These are phyloP conservation scores for Grammothele lineata DNA, from an alignment of 768 basidiomycete species.

Conservation along the genomic window DNA sequence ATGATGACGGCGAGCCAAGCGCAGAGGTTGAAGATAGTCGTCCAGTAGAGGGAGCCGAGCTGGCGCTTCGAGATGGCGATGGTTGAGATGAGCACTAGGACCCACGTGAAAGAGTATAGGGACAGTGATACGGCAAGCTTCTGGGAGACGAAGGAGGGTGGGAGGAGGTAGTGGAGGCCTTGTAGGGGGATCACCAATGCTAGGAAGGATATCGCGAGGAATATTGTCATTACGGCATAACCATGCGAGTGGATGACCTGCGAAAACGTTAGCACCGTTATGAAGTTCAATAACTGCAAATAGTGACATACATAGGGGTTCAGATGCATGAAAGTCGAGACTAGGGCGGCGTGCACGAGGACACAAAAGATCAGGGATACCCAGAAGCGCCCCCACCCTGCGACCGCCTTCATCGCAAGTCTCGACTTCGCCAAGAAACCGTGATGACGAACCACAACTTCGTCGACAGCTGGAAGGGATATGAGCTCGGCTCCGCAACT, in stretches of 20 bases:
- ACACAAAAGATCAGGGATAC: conserved; percentile 44
- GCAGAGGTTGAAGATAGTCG: conserved; percentile 51
- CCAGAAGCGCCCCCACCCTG: conserved; percentile 63
- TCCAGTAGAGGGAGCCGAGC: conserved; percentile 53
- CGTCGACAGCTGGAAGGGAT: neutral
- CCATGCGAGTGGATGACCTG: conserved; percentile 62
- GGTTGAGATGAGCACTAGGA: conserved; percentile 50
- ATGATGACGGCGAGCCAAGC: conserved; percentile 39
- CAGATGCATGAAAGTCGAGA: conserved; percentile 44
- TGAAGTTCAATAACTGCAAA: neutral
- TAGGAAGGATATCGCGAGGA: conserved; percentile 49
- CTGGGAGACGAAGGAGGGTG: conserved; percentile 37
- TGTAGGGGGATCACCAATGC: conserved; percentile 39
- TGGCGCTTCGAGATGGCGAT: conserved; percentile 36
- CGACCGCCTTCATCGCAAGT: conserved; percentile 28
- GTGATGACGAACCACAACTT: conserved; percentile 6
- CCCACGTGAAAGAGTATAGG: conserved; percentile 55
- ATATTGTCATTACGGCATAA: conserved; percentile 45
- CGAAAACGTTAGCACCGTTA: conserved; percentile 3
- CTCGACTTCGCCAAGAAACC: conserved; percentile 16
- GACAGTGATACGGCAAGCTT: conserved; percentile 50
- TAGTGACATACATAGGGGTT: conserved; percentile 57
- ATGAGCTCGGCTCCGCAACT: neutral
- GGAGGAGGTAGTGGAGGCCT: conserved; percentile 27
- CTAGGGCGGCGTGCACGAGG: conserved; percentile 44